phyloP scores from a whole-genome alignment of 2,329 filamentous ascomycete species.

The Trichoderma citrinoviride region DNA sequence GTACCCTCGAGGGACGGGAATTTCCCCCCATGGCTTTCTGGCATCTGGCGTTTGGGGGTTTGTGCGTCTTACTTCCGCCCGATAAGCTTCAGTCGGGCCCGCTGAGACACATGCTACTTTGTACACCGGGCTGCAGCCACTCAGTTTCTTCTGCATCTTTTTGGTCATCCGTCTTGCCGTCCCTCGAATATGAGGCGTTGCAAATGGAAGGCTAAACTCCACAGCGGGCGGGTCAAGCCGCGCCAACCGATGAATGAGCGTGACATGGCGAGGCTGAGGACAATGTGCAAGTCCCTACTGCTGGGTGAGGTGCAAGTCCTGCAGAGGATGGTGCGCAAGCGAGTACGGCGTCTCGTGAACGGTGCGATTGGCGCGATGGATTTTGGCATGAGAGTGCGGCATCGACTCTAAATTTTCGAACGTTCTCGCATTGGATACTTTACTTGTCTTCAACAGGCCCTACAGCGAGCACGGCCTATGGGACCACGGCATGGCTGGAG shows the following conservation, averaged over 20 bases:
- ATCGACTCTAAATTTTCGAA: not conserved
- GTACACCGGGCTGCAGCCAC: slow-evolving; percentile 9
- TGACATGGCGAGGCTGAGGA: slow-evolving; percentile 13
- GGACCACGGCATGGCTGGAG: not conserved
- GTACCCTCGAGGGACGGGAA: not conserved
- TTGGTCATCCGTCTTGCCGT: not conserved
- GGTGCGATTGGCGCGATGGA: not conserved
- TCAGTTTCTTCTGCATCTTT: not conserved
- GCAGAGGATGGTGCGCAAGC: not conserved
- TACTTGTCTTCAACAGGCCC: slow-evolving; percentile 5
- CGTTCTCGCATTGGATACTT: not conserved
- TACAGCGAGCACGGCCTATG: not conserved
- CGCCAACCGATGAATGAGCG: slow-evolving; percentile 17
- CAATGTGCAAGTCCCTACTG: not conserved
- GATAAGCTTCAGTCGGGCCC: slow-evolving; percentile 1
- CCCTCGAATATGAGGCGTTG: slow-evolving; percentile 1
- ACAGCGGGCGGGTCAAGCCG: slow-evolving; percentile 22
- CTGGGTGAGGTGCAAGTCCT: not conserved
- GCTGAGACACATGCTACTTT: not conserved
- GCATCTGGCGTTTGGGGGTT: not conserved
- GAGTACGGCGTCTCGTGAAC: not conserved
- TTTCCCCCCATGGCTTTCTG: not conserved
- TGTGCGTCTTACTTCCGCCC: slow-evolving; percentile 7
- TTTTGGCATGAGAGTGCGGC: not conserved
- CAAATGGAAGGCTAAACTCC: slow-evolving; percentile 15